Conservation (phyloP, 2,329 filamentous ascomycete species). For the Geosmithia morbida region DNA sequence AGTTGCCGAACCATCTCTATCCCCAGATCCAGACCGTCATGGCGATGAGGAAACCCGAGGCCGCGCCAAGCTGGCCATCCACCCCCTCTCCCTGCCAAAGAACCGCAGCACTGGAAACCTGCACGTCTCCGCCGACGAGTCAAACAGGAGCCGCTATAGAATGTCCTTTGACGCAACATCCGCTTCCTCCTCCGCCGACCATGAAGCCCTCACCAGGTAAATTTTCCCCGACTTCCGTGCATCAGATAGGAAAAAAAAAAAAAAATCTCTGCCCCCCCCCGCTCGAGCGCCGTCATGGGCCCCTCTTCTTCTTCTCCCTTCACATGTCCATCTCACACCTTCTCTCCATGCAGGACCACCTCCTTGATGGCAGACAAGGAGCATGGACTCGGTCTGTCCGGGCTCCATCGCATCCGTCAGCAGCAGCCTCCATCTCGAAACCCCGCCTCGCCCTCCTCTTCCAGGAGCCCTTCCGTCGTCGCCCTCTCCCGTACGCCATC, state of each 20-base stretch:
- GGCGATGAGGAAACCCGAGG: constrained; percentile 19
- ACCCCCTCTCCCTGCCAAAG: constrained; percentile 41
- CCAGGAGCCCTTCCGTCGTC: constrained; percentile 42
- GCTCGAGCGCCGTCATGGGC: not conserved
- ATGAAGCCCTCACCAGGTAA: constrained; percentile 62
- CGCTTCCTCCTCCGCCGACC: constrained; percentile 40
- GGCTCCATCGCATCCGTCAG: constrained; percentile 87
- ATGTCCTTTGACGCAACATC: constrained; percentile 62
- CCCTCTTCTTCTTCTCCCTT: not conserved
- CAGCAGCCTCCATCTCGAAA: constrained; percentile 50
- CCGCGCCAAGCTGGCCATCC: constrained; percentile 25
- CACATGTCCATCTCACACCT: not conserved
- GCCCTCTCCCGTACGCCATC: constrained; percentile 54
- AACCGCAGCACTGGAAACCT: constrained; percentile 54
- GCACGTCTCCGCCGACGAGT: constrained; percentile 28
- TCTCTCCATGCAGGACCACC: constrained; percentile 39
- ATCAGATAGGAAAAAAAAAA: not conserved
- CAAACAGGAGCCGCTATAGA: constrained; percentile 48
- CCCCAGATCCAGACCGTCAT: not conserved
- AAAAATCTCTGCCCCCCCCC: not conserved
- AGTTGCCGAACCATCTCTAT: not conserved
- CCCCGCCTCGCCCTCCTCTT: constrained; percentile 51
- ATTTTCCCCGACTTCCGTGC: constrained; percentile 7
- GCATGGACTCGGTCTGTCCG: constrained; percentile 71
- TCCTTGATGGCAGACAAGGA: constrained; percentile 76